phyloP scores from a whole-genome alignment of 1,139 yeast species.

The Protomyces lactucae-debilis region DNA sequence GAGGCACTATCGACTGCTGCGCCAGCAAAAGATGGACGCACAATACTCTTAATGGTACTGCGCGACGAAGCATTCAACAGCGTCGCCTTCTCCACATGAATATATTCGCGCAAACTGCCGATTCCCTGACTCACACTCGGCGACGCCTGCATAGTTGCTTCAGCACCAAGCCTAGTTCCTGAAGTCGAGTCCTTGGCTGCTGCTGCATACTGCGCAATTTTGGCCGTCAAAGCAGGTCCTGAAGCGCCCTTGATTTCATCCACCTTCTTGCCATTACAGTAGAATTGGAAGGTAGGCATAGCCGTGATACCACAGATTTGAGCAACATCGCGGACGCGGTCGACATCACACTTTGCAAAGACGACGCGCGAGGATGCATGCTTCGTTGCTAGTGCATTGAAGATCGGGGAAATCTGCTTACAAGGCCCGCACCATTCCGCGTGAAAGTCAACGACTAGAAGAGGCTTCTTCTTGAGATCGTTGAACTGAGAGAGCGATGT shows the following conservation, averaged over 20 bases:
- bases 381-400: slow-evolving; percentile 55
- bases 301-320: slow-evolving; percentile 21
- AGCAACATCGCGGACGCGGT: slow-evolving; percentile 54
- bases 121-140: background rate
- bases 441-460: slow-evolving; percentile 51
- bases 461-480: slow-evolving; percentile 12
- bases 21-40: slow-evolving; percentile 15
- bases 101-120: background rate
- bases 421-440: slow-evolving; percentile 64
- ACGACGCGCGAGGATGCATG: slow-evolving; percentile 39
- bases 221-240: slow-evolving; percentile 30
- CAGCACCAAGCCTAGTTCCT: slow-evolving; percentile 9
- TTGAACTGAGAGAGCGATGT: slow-evolving; percentile 13
- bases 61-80: background rate
- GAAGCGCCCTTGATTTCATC: slow-evolving; percentile 63
- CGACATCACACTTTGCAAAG: slow-evolving; percentile 78
- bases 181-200: background rate
- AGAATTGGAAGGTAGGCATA: slow-evolving; percentile 26
- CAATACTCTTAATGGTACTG: slow-evolving; percentile 7
- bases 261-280: background rate
- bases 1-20: slow-evolving; percentile 5
- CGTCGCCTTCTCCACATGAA: background rate
- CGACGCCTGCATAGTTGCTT: slow-evolving; percentile 3
- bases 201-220: slow-evolving; percentile 10
- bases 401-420: slow-evolving; percentile 73